Evolutionary conservation across 805 yeast genomes (phyloP).

Genomic region (Zygosaccharomyces pseudorouxii): DNA sequence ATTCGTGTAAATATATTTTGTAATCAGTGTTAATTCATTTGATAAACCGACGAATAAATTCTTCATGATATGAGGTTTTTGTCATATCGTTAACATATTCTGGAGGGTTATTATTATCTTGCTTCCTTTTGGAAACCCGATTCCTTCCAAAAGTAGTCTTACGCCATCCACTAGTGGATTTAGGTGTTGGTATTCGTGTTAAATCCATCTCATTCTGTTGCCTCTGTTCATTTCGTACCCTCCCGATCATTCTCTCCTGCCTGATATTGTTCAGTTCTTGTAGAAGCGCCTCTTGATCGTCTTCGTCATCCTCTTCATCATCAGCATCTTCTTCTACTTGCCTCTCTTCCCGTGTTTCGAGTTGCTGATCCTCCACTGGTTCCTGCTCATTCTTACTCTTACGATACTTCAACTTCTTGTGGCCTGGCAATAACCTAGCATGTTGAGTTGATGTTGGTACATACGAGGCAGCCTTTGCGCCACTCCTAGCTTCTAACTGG

Average conservation of each 20-base stretch:
- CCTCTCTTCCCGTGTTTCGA: neutral
- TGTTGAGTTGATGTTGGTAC: constrained; percentile 46
- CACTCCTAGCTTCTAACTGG: constrained; percentile 61
- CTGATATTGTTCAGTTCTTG: constrained; percentile 40
- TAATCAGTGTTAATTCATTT: constrained; percentile 19
- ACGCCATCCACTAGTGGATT: constrained; percentile 26
- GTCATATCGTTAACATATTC: constrained; percentile 36
- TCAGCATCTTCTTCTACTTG: constrained; percentile 34
- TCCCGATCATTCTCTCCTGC: constrained; percentile 33
- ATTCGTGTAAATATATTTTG: constrained; percentile 8
- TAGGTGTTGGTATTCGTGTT: constrained; percentile 9
- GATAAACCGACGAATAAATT: constrained; percentile 40
- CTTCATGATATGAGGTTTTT: constrained; percentile 40
- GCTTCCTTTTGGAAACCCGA: constrained; percentile 12
- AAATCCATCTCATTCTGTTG: constrained; percentile 21
- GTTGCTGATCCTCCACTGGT: constrained; percentile 8
- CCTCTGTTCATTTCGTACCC: constrained; percentile 28
- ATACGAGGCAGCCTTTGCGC: constrained; percentile 38
- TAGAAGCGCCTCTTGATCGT: constrained; percentile 41
- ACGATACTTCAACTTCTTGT: constrained; percentile 48
- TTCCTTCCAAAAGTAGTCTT: constrained; percentile 25
- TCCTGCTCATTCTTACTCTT: constrained; percentile 25
- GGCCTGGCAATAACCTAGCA: constrained; percentile 51
- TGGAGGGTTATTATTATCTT: neutral
- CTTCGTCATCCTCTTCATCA: constrained; percentile 27